These are phyloP conservation scores for Ocimum tenuiflorum DNA, from an alignment of 257 asterid species.

Conservation along the genomic window DNA sequence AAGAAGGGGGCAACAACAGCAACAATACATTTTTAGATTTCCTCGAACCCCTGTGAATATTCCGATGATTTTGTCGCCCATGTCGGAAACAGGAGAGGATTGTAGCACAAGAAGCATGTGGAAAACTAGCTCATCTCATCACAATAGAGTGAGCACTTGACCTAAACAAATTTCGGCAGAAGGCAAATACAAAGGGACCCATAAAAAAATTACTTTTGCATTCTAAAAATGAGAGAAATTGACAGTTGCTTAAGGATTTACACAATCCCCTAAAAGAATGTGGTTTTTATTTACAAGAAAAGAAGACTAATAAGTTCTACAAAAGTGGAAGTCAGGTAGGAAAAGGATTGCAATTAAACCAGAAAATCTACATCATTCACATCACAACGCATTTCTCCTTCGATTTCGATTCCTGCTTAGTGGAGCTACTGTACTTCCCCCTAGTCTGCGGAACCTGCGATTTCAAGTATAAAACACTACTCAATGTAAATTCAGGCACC, in stretches of 20 bases:
- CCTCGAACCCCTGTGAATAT: too few relatives aligned
- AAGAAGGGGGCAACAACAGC: too few relatives aligned
- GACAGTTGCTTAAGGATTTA: not conserved
- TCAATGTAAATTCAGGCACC: not conserved
- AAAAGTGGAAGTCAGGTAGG: not conserved
- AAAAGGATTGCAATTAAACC: not conserved
- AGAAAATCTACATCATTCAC: slow-evolving; percentile 29
- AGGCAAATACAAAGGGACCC: not conserved
- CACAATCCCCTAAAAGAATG: not conserved
- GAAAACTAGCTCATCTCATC: too few relatives aligned
- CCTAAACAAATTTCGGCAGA: not conserved
- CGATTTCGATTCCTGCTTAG: slow-evolving; percentile 63
- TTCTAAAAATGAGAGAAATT: not conserved
- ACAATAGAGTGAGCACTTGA: too few relatives aligned
- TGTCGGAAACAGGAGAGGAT: too few relatives aligned
- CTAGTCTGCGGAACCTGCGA: slow-evolving; percentile 60
- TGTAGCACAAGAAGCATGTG: too few relatives aligned
- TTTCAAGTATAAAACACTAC: not conserved
- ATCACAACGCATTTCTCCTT: slow-evolving; percentile 68
- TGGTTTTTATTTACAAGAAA: slow-evolving; percentile 20
- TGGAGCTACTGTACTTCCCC: slow-evolving; percentile 31
- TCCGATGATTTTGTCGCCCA: too few relatives aligned
- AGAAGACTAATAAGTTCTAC: slow-evolving; percentile 1
- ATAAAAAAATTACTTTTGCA: not conserved
- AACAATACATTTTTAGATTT: too few relatives aligned